Evolutionary conservation across 2,329 filamentous ascomycete genomes (phyloP).

Genomic region (Sporothrix phasma): DNA sequence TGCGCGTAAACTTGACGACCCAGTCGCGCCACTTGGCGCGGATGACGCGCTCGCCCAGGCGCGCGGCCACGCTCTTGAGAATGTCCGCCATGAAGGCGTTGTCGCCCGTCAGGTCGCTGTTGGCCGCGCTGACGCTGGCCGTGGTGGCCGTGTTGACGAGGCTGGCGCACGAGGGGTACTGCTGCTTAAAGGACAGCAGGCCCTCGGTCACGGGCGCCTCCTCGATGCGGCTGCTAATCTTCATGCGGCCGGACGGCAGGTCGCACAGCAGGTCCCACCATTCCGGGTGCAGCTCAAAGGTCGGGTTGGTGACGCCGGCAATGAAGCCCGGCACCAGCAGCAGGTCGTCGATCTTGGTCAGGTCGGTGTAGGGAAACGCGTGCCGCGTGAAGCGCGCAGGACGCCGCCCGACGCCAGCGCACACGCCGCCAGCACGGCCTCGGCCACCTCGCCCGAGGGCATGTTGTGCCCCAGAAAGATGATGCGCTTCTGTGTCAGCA

Average conservation of each 20-base stretch:
- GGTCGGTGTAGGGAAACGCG: constrained; percentile 94
- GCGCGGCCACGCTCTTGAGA: constrained; percentile 68
- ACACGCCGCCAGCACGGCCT: constrained; percentile 96
- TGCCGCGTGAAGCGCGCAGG: constrained; percentile 87
- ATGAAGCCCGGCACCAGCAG: constrained; percentile 96
- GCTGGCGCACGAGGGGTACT: constrained; percentile 49
- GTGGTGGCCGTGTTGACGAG: constrained; percentile 34
- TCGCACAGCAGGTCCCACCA: constrained; percentile 99
- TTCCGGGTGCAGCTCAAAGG: constrained; percentile 86
- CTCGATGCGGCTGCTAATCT: constrained; percentile 86
- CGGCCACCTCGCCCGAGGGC: constrained; percentile 89
- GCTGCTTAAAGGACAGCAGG: constrained; percentile 76
- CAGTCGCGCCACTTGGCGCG: constrained; percentile 89
- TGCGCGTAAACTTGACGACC: constrained; percentile 86
- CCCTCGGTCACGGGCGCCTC: constrained; percentile 73
- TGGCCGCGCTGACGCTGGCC: constrained; percentile 31
- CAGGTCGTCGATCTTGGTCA: constrained; percentile 95
- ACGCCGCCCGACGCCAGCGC: constrained; percentile 85
- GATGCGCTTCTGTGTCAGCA: constrained; percentile 91
- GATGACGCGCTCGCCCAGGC: constrained; percentile 83
- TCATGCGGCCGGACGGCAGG: constrained; percentile 81
- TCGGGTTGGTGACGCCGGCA: constrained; percentile 93
- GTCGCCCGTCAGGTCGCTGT: constrained; percentile 69
- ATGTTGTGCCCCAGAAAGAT: constrained; percentile 94
- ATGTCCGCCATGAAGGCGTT: constrained; percentile 82